Evolutionary conservation across 306 rosid genomes (phyloP).

Genomic region (Begonia masoniana): DNA sequence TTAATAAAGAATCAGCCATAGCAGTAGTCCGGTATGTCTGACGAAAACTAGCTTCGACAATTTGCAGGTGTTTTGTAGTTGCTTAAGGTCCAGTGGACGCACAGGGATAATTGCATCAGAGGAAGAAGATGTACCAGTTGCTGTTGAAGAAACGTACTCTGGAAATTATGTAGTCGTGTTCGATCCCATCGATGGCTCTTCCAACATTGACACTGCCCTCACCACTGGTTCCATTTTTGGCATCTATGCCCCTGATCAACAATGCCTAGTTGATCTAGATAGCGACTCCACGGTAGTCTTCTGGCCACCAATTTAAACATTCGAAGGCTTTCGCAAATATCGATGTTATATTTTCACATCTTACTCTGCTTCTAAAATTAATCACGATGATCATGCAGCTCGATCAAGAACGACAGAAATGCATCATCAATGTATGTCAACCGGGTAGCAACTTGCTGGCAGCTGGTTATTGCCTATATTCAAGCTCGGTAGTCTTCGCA

Average conservation of each 20-base stretch:
- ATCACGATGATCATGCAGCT: constrained; percentile 11
- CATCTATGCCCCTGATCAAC: constrained; percentile 24
- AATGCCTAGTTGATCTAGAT: constrained; percentile 20
- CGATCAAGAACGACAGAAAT: constrained; percentile 18
- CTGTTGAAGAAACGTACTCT: constrained; percentile 32
- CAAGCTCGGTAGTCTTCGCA: constrained; percentile 32
- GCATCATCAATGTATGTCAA: constrained; percentile 27
- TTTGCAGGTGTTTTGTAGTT: constrained; percentile 24
- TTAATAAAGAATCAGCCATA: no score
- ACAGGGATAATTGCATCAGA: constrained; percentile 33
- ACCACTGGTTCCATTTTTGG: constrained; percentile 36
- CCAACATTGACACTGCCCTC: constrained; percentile 29
- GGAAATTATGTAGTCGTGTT: constrained; percentile 32
- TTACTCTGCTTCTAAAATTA: not conserved
- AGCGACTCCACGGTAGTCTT: constrained; percentile 18
- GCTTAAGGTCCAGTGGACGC: constrained; percentile 27
- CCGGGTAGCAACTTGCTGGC: constrained; percentile 31
- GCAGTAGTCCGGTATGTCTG: not conserved
- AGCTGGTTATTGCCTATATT: constrained; percentile 34
- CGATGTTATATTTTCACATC: no score
- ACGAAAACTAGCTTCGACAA: not conserved
- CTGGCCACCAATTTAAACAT: not conserved
- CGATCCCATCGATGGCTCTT: constrained; percentile 35
- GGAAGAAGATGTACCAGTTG: constrained; percentile 35
- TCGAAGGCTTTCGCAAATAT: no score